Percentiles rank a stretch among this genome's conserved stretches.
Conservation (phyloP, 768 basidiomycete species). For the Lentinula boryana region DNA sequence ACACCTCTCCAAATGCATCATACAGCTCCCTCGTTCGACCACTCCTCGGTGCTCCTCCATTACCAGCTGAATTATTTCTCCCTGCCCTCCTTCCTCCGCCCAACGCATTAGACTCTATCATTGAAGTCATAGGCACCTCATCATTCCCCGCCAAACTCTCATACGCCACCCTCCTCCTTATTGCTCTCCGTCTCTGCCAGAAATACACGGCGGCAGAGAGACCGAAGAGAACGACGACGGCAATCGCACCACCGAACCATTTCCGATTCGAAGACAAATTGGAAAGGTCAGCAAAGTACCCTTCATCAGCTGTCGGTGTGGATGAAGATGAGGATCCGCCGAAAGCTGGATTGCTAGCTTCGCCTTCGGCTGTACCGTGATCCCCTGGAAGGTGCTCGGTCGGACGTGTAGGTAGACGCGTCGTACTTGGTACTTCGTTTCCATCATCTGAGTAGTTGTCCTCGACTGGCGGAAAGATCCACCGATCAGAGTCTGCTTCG, state of each 20-base stretch:
- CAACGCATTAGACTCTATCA: neutral
- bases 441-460: slow-evolving; percentile 28
- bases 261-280: slow-evolving; percentile 68
- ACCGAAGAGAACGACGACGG: slow-evolving; percentile 72
- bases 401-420: slow-evolving; percentile 74
- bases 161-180: slow-evolving; percentile 43
- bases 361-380: slow-evolving; percentile 74
- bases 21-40: slow-evolving; percentile 82
- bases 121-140: slow-evolving; percentile 64
- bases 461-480: slow-evolving; percentile 42
- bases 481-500: slow-evolving; percentile 32
- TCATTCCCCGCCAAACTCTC: slow-evolving; percentile 55
- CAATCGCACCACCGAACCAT: slow-evolving; percentile 89
- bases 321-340: slow-evolving; percentile 28
- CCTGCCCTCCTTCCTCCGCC: neutral
- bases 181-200: slow-evolving; percentile 56
- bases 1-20: slow-evolving; percentile 91
- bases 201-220: slow-evolving; percentile 69
- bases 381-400: slow-evolving; percentile 85
- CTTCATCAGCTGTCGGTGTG: slow-evolving; percentile 65
- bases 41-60: slow-evolving; percentile 22
- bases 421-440: slow-evolving; percentile 30
- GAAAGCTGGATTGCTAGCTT: slow-evolving; percentile 74
- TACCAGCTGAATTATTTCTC: neutral
- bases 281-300: slow-evolving; percentile 79